Percentiles rank a stretch among this genome's conserved stretches.
Evolutionary conservation across 805 yeast genomes (phyloP).

Genomic region (Teunomyces panamensis): DNA sequence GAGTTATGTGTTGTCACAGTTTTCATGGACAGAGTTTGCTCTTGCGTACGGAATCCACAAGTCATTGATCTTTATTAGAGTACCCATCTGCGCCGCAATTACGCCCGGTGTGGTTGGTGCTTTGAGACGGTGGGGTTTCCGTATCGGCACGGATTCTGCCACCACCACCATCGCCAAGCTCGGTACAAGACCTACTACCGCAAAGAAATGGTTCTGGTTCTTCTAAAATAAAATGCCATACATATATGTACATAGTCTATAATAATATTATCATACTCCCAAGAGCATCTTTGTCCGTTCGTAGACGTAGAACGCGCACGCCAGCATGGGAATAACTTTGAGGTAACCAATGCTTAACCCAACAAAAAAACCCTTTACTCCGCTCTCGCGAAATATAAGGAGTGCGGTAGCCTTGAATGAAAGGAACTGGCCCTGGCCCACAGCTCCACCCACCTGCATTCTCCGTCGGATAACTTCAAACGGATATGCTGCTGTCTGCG

Average conservation of each 20-base stretch:
- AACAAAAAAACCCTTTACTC: constrained; percentile 84
- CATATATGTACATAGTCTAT: constrained; percentile 3
- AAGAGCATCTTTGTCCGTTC: constrained; percentile 75
- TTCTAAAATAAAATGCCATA: constrained; percentile 30
- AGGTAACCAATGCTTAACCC: constrained; percentile 94
- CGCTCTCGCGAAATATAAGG: constrained; percentile 67
- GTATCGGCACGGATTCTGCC: constrained; percentile 55
- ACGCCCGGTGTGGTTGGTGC: constrained; percentile 74
- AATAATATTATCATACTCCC: constrained; percentile 43
- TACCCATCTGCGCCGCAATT: constrained; percentile 89
- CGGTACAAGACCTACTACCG: constrained; percentile 50
- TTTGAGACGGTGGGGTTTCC: constrained; percentile 76
- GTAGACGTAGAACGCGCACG: constrained; percentile 92
- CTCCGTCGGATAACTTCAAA: constrained; percentile 92
- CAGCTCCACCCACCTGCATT: constrained; percentile 90
- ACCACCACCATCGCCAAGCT: constrained; percentile 43
- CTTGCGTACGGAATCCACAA: constrained; percentile 94
- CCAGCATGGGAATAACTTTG: constrained; percentile 95
- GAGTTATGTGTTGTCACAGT: constrained; percentile 25
- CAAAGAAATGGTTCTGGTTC: constrained; percentile 62
- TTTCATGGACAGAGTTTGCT: constrained; percentile 75
- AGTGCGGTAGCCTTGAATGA: constrained; percentile 54
- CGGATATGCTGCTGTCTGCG: constrained; percentile 97
- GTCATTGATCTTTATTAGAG: constrained; percentile 73
- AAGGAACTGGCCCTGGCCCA: constrained; percentile 55